A percentile compares a stretch with the other conserved stretches of the same genome.
Conservation (phyloP, 1,139 yeast genomes). For the Sugiyamaella japonica region DNA sequence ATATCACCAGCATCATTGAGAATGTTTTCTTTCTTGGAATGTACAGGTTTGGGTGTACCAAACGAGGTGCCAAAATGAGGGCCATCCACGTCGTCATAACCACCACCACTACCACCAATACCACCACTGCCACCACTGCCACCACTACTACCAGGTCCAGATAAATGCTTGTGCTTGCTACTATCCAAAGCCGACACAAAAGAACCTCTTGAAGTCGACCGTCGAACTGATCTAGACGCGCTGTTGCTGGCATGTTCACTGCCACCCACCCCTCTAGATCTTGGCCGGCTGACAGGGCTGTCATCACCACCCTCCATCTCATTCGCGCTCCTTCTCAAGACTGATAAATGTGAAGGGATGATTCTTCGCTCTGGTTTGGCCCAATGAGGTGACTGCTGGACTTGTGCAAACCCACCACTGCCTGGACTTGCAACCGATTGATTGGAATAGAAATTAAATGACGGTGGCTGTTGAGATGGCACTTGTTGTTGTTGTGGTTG, state of each 20-base stretch:
- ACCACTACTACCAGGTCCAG: not conserved
- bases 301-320: conserved; percentile 6
- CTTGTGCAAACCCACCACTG: not conserved
- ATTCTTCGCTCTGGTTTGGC: conserved; percentile 15
- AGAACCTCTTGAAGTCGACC: conserved; percentile 8
- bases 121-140: not conserved
- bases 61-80: conserved; percentile 28
- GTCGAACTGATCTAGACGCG: not conserved
- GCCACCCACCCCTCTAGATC: conserved; percentile 9
- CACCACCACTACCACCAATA: not conserved
- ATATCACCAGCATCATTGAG: conserved; percentile 36
- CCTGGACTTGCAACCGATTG: not conserved
- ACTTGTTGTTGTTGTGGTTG: conserved; percentile 9
- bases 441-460: conserved; percentile 4
- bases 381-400: conserved; percentile 17
- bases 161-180: conserved; percentile 2
- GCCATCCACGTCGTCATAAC: conserved; percentile 21
- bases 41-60: conserved; percentile 37
- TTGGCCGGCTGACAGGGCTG: not conserved
- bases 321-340: conserved; percentile 4
- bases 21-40: conserved; percentile 24
- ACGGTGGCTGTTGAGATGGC: conserved; percentile 10
- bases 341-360: conserved; percentile 16
- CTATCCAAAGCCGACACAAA: conserved; percentile 2
- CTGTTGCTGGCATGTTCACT: not conserved